A percentile compares a stretch with the other conserved stretches of the same genome.
Evolutionary conservation across 768 basidiomycete species (phyloP).

Genomic region (Mycena olivaceomarginata): DNA sequence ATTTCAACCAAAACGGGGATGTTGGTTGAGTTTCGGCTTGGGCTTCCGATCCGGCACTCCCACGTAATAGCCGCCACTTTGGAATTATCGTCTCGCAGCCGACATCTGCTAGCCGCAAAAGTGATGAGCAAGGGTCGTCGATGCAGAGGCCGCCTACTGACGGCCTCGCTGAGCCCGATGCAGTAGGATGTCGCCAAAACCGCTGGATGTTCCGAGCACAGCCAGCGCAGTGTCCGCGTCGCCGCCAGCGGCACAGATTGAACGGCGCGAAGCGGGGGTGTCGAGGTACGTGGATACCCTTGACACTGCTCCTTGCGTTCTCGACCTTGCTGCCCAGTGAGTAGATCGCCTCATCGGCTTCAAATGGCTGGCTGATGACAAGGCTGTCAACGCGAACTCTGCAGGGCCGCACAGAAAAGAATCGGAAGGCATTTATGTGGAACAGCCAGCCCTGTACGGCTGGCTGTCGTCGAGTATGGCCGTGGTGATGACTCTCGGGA

Average conservation of each 20-base stretch:
- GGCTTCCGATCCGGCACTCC: constrained; percentile 26
- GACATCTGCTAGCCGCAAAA: background rate
- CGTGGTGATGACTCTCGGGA: no score
- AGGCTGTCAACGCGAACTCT: no score
- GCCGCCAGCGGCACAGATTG: background rate
- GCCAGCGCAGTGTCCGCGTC: background rate
- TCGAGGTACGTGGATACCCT: background rate
- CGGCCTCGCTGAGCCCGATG: background rate
- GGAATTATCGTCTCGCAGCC: background rate
- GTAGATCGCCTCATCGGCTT: no score
- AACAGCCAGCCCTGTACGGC: no score
- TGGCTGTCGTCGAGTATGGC: no score
- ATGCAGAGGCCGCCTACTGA: background rate
- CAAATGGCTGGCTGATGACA: no score
- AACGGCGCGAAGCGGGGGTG: background rate
- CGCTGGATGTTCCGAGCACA: background rate
- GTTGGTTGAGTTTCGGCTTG: constrained; percentile 10
- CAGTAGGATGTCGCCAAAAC: background rate
- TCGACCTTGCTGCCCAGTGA: background rate
- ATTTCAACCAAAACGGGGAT: constrained; percentile 11
- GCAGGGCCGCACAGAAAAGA: no score
- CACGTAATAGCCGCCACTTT: background rate
- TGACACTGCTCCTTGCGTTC: background rate
- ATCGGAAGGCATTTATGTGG: no score
- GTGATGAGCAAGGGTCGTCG: background rate